phyloP scores from a whole-genome alignment of 169 alveolate genomes.

The Plasmodium falciparum region DNA sequence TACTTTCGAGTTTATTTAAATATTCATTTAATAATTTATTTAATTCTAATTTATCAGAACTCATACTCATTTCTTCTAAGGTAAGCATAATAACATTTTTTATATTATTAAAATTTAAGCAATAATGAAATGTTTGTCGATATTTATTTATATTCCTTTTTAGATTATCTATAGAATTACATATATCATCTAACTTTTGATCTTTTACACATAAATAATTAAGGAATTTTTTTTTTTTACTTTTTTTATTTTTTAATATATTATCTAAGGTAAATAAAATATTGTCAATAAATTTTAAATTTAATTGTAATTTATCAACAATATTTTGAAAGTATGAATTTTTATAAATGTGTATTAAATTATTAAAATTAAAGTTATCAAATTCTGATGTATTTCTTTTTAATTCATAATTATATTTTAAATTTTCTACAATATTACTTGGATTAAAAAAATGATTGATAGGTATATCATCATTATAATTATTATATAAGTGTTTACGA shows the following conservation, averaged over 20 bases:
- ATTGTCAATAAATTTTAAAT: conserved; percentile 64
- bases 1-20: conserved; percentile 44
- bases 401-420: conserved; percentile 59
- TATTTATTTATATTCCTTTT: conserved; percentile 61
- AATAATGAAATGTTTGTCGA: conserved; percentile 52
- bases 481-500: not conserved
- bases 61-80: conserved; percentile 71
- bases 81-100: conserved; percentile 56
- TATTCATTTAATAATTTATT: conserved; percentile 53
- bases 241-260: conserved; percentile 22
- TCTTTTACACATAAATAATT: conserved; percentile 57
- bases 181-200: conserved; percentile 68
- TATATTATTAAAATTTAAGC: conserved; percentile 64
- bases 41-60: conserved; percentile 54
- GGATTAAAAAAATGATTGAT: conserved; percentile 43
- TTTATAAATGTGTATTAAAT: conserved; percentile 32
- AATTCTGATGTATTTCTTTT: conserved; percentile 31
- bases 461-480: conserved; percentile 14
- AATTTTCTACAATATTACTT: conserved; percentile 51
- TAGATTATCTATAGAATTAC: conserved; percentile 60
- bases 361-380: conserved; percentile 23
- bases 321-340: conserved; percentile 69
- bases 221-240: conserved; percentile 34
- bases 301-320: conserved; percentile 60
- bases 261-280: conserved; percentile 47